Conservation (phyloP, 768 basidiomycete genomes). For the Naganishia friedmannii region DNA sequence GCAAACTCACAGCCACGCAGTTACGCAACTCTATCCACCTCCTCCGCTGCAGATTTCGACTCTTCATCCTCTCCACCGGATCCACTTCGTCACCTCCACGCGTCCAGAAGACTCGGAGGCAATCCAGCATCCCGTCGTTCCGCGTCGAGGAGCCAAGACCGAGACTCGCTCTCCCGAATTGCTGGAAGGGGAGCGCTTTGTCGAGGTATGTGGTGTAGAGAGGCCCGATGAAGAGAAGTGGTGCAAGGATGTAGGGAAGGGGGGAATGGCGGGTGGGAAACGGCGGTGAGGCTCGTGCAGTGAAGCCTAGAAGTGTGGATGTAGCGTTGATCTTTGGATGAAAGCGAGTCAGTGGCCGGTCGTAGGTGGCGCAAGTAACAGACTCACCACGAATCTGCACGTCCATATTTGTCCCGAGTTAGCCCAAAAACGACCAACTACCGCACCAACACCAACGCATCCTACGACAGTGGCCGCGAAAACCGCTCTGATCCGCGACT, state of each 20-base stretch:
- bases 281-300: constrained; percentile 23
- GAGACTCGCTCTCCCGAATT: constrained; percentile 48
- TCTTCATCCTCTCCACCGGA: constrained; percentile 7
- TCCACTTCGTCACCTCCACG: constrained; percentile 21
- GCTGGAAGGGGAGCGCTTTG: constrained; percentile 42
- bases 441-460: constrained; percentile 57
- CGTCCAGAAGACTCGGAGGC: constrained; percentile 8
- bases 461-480: constrained; percentile 63
- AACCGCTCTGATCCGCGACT: constrained; percentile 71
- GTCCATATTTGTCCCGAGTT: neutral
- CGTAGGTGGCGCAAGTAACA: neutral
- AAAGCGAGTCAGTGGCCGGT: neutral
- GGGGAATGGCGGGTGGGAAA: constrained; percentile 20
- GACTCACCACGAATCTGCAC: neutral
- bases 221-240: constrained; percentile 73
- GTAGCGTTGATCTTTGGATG: constrained; percentile 22
- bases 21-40: constrained; percentile 67
- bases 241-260: constrained; percentile 64
- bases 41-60: constrained; percentile 8
- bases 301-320: constrained; percentile 21
- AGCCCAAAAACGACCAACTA: constrained; percentile 32
- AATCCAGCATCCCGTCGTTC: constrained; percentile 13
- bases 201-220: constrained; percentile 58
- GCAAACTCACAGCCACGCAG: constrained; percentile 59
- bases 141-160: constrained; percentile 20